A percentile compares a stretch with the other conserved stretches of the same genome.
Evolutionary conservation across 1,139 yeast species (phyloP).

Genomic region (Candida tropicalis): DNA sequence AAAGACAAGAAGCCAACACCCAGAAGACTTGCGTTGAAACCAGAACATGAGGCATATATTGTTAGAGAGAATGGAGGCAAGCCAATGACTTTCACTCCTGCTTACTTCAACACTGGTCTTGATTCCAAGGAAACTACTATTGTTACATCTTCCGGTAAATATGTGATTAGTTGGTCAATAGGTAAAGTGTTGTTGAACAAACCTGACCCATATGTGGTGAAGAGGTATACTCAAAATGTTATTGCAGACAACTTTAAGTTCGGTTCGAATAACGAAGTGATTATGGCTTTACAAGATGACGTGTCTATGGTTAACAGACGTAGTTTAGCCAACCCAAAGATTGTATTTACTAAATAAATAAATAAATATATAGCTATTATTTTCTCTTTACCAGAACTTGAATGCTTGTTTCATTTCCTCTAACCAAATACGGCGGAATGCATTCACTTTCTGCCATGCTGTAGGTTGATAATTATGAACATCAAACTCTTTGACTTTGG

Average conservation of each 20-base stretch:
- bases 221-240: constrained; percentile 61
- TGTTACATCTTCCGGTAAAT: constrained; percentile 79
- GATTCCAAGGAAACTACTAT: constrained; percentile 68
- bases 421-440: constrained; percentile 61
- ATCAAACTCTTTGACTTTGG: constrained; percentile 20
- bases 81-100: constrained; percentile 61
- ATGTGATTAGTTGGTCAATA: constrained; percentile 80
- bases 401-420: constrained; percentile 64
- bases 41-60: constrained; percentile 74
- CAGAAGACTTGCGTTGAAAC: constrained; percentile 63
- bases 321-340: constrained; percentile 58
- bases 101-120: constrained; percentile 73
- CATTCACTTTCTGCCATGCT: constrained; percentile 55
- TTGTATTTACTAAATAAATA: constrained; percentile 12
- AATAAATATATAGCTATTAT: constrained; percentile 2
- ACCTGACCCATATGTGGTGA: constrained; percentile 61
- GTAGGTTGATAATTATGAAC: constrained; percentile 49
- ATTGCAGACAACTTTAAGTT: constrained; percentile 80
- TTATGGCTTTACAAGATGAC: constrained; percentile 71
- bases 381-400: constrained; percentile 33
- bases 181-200: constrained; percentile 53
- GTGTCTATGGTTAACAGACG: constrained; percentile 65
- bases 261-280: constrained; percentile 70
- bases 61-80: constrained; percentile 52
- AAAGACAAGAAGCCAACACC: constrained; percentile 71